Evolutionary conservation across 495 filamentous ascomycete genomes (phyloP), one percentile per base, ranked within the genome.

Genomic region (Lasiosphaeris hirsuta): DNA sequence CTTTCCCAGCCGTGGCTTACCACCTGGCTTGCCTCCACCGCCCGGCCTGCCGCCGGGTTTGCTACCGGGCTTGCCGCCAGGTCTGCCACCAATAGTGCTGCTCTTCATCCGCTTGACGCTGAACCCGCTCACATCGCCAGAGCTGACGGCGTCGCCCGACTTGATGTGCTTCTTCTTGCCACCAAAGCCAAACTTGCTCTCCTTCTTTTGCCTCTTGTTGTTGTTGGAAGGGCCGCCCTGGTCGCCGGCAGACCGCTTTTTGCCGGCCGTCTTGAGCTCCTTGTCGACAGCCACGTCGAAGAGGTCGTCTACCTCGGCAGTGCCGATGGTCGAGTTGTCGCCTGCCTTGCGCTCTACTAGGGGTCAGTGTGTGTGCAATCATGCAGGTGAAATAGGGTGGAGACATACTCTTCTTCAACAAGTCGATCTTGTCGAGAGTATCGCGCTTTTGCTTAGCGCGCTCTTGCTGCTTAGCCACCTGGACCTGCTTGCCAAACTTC

Each of bases 401-500:
- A 51, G 36, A 74, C 86, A 42, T 83, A 97, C 94, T 98, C 75
- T 90, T 83, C 84, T 98, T 98, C 68, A 98, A 71, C 18, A 82
- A 74, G 72, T 90, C 89, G 66, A 98, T 95, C 84, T 95, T 97
- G 61, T 96, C 94, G 64, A 97, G 71, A 11, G 87, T 90, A 62
- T 94, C 87, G 65, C 84, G 85, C 86, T 96, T 96, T 72, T 85
- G 87, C 81, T 92, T 96, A 46, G 85, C 84, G 23, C 94, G 75
- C 80, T 97, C 93, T 74, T 96, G 92, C 76, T 93, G 70, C 81
- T 96, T 97, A 59, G 90, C 92, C 60, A 96, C 85, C 80, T 98
- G 94, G 58, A 97, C 94, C 76, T 96, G 90, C 78, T 98, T 98
- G 61, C 94, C 94, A 75, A 97, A 98, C 75, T 97, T 97, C 86